Base-by-base conservation (phyloP, 108 stramenopile species). In the Hondaea fermentalgiana region DNA sequence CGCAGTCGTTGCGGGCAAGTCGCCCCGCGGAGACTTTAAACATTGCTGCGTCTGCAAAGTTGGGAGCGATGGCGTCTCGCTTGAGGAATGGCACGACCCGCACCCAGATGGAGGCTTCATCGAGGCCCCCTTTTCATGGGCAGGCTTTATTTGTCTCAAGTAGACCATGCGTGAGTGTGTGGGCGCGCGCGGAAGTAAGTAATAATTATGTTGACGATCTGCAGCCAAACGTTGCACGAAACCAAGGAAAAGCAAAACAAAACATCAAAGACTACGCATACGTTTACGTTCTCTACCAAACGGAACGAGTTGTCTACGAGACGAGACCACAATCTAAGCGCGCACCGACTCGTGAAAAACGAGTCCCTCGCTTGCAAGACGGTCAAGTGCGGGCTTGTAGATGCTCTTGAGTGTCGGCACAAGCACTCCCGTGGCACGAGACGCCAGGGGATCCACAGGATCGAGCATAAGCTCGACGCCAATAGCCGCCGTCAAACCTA, bases 381-480 rank as follows among this genome's bases (percentile, higher is more conserved):
- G 76, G 1, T 83, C 76, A 23, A 83, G 76, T 12, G 76, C 76
- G 6, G 76, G 76, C 76, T 83, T 23, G 51, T 83, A 83, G 23
- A 83, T 28, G 51, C 49, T 47, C 76, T 83, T 83, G 45, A 25
- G 14, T 6, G 76, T 83, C 6, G 76, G 76, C 17, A 83, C 45
- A 23, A 83, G 51, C 49, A 83, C 51, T 6, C 76, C 76, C 17
- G 49, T 53, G 6, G 51, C 76, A 6, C 51, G 76, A 23, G 19
- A 43, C 76, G 51, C 45, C 12, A 53, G 45, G 12, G 45, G 76
- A 28, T 47, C n/a, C 43, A 53, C 6, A 16, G 76, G 76, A 23
- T 89, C 89, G 6, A 92, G 76, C 47, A 92, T 53, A 64, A 92
- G 89, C 58, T 92, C 90, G 4, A 88, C 72, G 5, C 64, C 92